Conservation (phyloP, 2,329 filamentous ascomycete species). For the Aureobasidium leucospermi region DNA sequence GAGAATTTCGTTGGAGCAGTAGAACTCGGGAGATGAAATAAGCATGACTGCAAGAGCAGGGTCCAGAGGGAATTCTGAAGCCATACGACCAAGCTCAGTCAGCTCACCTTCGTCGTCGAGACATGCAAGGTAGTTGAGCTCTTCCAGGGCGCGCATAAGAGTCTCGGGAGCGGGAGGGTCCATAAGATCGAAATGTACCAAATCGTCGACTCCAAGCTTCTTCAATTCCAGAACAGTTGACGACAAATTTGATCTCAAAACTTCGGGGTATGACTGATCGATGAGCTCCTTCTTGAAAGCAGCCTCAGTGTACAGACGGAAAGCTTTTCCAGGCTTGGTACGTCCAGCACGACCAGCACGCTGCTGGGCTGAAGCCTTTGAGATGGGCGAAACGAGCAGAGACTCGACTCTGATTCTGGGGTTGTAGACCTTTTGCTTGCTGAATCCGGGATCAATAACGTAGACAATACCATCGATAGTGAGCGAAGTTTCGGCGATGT, state of each 20-base stretch:
- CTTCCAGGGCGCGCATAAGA: constrained; percentile 93
- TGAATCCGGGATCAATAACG: constrained; percentile 97
- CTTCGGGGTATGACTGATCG: constrained; percentile 93
- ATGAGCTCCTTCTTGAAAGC: constrained; percentile 98
- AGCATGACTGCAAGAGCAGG: constrained; percentile 94
- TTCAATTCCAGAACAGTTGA: constrained; percentile 95
- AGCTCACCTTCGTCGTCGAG: constrained; percentile 94
- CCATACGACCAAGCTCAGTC: constrained; percentile 74
- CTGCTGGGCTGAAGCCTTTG: constrained; percentile 94
- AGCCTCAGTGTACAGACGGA: constrained; percentile 87
- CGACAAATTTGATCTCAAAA: constrained; percentile 86
- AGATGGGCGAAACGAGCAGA: constrained; percentile 93
- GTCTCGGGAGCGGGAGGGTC: constrained; percentile 96
- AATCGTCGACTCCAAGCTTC: constrained; percentile 89
- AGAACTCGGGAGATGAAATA: constrained; percentile 94
- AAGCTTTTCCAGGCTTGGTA: constrained; percentile 97
- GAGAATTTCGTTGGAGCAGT: constrained; percentile 96
- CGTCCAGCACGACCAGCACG: constrained; percentile 97
- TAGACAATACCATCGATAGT: constrained; percentile 99
- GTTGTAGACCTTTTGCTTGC: constrained; percentile 99
- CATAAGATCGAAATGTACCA: constrained; percentile 98
- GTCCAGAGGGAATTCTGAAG: constrained; percentile 92
- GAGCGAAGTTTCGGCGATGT: constrained; percentile 95
- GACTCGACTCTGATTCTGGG: constrained; percentile 94
- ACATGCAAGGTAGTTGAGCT: constrained; percentile 94